phyloP scores from a whole-genome alignment of 2,329 filamentous ascomycete genomes.

The Xylaria sp. region DNA sequence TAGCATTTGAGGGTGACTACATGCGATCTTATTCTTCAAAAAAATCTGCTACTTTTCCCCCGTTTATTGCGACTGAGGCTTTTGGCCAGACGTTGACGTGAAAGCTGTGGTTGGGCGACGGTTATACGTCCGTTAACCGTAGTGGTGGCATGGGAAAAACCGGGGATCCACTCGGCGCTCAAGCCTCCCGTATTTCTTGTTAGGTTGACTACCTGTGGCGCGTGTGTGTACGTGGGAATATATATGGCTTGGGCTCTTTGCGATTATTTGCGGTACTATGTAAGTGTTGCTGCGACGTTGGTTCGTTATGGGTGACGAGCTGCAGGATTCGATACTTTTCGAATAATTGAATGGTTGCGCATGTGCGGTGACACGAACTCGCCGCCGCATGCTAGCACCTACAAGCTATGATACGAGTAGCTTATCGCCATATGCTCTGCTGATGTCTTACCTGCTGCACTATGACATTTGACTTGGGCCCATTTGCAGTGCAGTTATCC shows the following conservation, averaged over 20 bases:
- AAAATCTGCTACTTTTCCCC: slow-evolving; percentile 11
- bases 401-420: slow-evolving; percentile 13
- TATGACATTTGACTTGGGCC: background rate
- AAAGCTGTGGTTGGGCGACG: slow-evolving; percentile 5
- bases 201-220: slow-evolving; percentile 13
- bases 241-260: background rate
- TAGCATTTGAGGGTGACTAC: background rate
- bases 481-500: background rate
- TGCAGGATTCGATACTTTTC: slow-evolving; percentile 11
- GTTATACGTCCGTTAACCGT: slow-evolving; percentile 11
- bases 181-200: slow-evolving; percentile 11
- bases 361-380: slow-evolving; percentile 13
- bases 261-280: background rate
- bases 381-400: slow-evolving; percentile 5
- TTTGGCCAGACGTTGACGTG: slow-evolving; percentile 12
- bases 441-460: background rate
- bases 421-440: background rate
- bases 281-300: background rate
- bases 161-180: slow-evolving; percentile 31
- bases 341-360: slow-evolving; percentile 8
- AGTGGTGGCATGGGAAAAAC: background rate
- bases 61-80: slow-evolving; percentile 7
- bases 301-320: background rate
- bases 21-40: slow-evolving; percentile 3
- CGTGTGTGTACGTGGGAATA: too few relatives aligned